Evolutionary conservation across 768 basidiomycete genomes (phyloP).

Genomic region (Boletus pseudo-olivaceus): DNA sequence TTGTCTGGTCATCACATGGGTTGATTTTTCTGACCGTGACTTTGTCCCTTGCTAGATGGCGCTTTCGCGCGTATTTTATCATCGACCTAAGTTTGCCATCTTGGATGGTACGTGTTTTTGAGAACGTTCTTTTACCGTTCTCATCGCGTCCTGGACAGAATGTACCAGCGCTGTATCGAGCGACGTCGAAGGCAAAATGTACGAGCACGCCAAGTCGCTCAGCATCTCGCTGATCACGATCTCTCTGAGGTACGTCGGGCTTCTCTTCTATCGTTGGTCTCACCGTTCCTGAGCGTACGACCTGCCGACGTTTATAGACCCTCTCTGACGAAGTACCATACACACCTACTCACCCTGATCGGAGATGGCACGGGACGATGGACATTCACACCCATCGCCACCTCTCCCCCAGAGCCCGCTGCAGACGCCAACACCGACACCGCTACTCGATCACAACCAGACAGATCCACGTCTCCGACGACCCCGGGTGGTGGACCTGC

Average conservation of each 20-base stretch:
- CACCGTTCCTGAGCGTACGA: not conserved
- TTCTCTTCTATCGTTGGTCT: not conserved
- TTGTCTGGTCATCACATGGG: not conserved
- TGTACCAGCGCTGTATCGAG: constrained; percentile 95
- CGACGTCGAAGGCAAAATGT: constrained; percentile 95
- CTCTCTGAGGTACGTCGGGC: constrained; percentile 62
- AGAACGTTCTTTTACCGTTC: not conserved
- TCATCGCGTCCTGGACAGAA: constrained; percentile 43
- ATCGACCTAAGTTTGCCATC: constrained; percentile 76
- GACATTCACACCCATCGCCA: constrained; percentile 57
- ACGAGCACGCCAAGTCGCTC: constrained; percentile 83
- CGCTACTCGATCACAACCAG: not conserved
- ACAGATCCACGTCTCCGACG: not conserved
- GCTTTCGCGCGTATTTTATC: constrained; percentile 91
- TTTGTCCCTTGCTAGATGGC: constrained; percentile 55
- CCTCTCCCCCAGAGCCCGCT: not conserved
- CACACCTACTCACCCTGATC: constrained; percentile 72
- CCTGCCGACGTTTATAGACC: constrained; percentile 43
- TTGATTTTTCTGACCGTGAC: not conserved
- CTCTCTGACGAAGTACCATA: constrained; percentile 85
- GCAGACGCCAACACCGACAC: not conserved
- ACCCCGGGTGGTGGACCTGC: not conserved
- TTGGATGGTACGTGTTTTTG: constrained; percentile 64
- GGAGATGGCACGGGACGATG: constrained; percentile 71
- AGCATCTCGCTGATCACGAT: constrained; percentile 94